A percentile compares a stretch with the other conserved stretches of the same genome.
Conservation (phyloP, 768 basidiomycete genomes). For the Trametes cinnabarina region DNA sequence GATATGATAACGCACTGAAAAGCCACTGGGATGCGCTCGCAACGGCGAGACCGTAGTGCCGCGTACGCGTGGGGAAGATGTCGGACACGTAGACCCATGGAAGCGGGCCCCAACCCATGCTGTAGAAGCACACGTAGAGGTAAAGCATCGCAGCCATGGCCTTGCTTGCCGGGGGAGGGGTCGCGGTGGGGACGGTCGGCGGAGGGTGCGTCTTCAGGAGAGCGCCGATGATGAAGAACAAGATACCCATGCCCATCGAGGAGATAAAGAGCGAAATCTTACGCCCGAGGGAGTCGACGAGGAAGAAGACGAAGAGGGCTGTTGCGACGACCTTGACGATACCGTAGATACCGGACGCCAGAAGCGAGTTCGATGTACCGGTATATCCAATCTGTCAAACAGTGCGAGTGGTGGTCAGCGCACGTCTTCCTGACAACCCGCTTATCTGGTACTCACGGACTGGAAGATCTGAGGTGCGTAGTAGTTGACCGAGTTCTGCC, state of each 20-base stretch:
- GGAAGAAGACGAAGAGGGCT: slow-evolving; percentile 60
- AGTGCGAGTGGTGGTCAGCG: neutral
- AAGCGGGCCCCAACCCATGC: slow-evolving; percentile 80
- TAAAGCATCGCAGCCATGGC: slow-evolving; percentile 88
- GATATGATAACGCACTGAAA: slow-evolving; percentile 51
- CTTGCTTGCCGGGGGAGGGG: slow-evolving; percentile 50
- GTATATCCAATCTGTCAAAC: slow-evolving; percentile 59
- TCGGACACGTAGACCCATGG: slow-evolving; percentile 67
- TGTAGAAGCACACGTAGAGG: slow-evolving; percentile 85
- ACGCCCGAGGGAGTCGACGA: slow-evolving; percentile 67
- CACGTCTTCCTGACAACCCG: neutral
- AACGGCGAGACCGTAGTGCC: slow-evolving; percentile 74
- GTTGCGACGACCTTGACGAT: slow-evolving; percentile 70
- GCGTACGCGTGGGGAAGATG: slow-evolving; percentile 83
- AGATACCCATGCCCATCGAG: slow-evolving; percentile 72
- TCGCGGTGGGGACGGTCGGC: slow-evolving; percentile 29
- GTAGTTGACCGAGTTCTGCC: slow-evolving; percentile 79
- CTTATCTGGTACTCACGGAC: slow-evolving; percentile 41
- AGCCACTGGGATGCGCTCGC: slow-evolving; percentile 83
- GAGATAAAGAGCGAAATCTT: slow-evolving; percentile 70
- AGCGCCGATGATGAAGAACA: slow-evolving; percentile 83
- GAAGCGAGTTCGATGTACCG: slow-evolving; percentile 54
- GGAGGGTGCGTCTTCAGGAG: slow-evolving; percentile 78
- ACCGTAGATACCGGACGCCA: slow-evolving; percentile 71
- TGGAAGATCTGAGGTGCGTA: slow-evolving; percentile 75